Conservation (phyloP, 176 grass and related monocot species). For the Aegilops sharonensis region DNA sequence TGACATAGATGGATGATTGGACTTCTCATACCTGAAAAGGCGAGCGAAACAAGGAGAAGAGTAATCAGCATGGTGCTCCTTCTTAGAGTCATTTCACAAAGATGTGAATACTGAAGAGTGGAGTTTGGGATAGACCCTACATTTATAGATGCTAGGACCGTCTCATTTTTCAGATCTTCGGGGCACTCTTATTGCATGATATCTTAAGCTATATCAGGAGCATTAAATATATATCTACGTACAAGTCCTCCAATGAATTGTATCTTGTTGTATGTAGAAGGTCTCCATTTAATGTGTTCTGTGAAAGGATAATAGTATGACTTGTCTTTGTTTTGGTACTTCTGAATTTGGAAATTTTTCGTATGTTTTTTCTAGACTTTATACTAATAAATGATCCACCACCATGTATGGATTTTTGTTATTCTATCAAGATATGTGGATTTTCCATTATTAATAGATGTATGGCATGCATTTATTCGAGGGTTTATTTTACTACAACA, state of each 20-base stretch:
- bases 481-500: too few species aligned
- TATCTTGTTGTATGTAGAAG: background rate
- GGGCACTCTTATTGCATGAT: background rate
- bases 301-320: background rate
- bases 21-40: background rate
- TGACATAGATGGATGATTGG: background rate
- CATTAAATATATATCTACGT: background rate
- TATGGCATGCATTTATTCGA: too few species aligned
- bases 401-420: background rate
- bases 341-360: background rate
- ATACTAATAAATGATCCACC: background rate
- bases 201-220: background rate
- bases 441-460: background rate
- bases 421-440: background rate
- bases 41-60: background rate
- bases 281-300: background rate
- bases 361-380: background rate
- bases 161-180: background rate
- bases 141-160: background rate
- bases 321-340: background rate
- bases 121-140: background rate
- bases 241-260: background rate
- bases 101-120: background rate
- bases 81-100: background rate
- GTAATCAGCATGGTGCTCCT: background rate